These are phyloP conservation scores for Exserohilum turcica DNA, from an alignment of 2,329 filamentous ascomycete species.

Conservation along the genomic window DNA sequence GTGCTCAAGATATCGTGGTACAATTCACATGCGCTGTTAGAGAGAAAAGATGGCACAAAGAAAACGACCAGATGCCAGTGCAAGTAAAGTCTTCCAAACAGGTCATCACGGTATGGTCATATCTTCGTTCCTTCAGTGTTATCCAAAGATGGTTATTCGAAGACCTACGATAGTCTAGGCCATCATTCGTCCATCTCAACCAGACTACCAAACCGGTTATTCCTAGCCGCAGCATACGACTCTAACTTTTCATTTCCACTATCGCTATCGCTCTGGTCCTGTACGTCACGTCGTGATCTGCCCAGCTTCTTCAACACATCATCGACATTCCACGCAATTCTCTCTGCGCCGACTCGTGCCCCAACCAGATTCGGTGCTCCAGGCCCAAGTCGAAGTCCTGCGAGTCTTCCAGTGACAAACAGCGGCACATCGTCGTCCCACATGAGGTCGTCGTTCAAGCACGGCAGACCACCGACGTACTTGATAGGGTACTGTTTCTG, in stretches of 20 bases:
- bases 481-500: constrained; percentile 65
- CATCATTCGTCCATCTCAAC: constrained; percentile 8
- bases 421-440: constrained; percentile 75
- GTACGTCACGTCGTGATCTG: neutral
- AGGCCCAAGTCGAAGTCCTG: constrained; percentile 70
- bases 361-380: constrained; percentile 76
- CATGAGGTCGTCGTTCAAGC: constrained; percentile 75
- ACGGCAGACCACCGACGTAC: constrained; percentile 69
- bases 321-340: constrained; percentile 72
- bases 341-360: constrained; percentile 72
- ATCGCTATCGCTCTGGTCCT: constrained; percentile 5
- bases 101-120: too few species aligned
- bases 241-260: constrained; percentile 30
- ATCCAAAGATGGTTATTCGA: too few species aligned
- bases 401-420: constrained; percentile 72
- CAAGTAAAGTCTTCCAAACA: too few species aligned
- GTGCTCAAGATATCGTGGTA: too few species aligned
- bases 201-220: constrained; percentile 51
- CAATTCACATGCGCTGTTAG: too few species aligned
- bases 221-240: constrained; percentile 48
- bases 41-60: too few species aligned
- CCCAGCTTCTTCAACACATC: constrained; percentile 54
- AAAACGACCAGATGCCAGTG: too few species aligned
- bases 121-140: too few species aligned
- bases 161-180: neutral